Evolutionary conservation across 768 basidiomycete genomes (phyloP), one percentile per base, ranked within the genome.

Genomic region (Mrakia blollopis): DNA sequence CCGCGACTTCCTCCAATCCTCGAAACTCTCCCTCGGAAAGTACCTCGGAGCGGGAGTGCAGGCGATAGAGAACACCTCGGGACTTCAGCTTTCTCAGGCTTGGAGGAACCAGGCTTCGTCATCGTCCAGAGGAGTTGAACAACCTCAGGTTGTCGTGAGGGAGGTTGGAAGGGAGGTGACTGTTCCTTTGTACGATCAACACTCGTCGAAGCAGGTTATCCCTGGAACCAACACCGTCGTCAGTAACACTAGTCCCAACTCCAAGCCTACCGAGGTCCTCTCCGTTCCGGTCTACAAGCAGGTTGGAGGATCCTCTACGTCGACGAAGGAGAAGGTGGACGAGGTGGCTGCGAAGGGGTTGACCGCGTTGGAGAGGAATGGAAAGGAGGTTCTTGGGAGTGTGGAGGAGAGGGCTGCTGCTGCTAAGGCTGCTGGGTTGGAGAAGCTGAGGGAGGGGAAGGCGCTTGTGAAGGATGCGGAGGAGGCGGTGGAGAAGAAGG

Each of bases 11-110:
- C 28, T 39, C 37, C 28, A 10, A 2, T 14, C n/a, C 25, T 14
- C 60, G 11, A 61, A 52, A 25, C 18, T 41, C 44, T 16, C 70
- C 35, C 39, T 77, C 52, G 65, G 25, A 6, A 68, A 41, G 60
- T 30, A 57, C 67, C 71, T 68, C 63, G 28, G 39, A 9, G 11
- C 54, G 41, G 63, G 70, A 14, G 76, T 77, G 30, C 32, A 61
- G 21, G 3, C 28, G 14, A 47, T 77, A 72, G 76, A 77, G 54
- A 25, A 47, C n/a, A 50, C 14, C 18, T 67, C 76, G 1, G 76
- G 76, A 14, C 72, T 77, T 18, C 60, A 77, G 37, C 72, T 77
- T 25, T 65, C 71, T 30, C 35, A 73, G 63, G 76, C 76, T 9
- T 77, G 60, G 52, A 71, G 73, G 62, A 77, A 68, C 65, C 39